phyloP scores from a whole-genome alignment of 805 yeast genomes.

The Candida methanosorbosa region DNA sequence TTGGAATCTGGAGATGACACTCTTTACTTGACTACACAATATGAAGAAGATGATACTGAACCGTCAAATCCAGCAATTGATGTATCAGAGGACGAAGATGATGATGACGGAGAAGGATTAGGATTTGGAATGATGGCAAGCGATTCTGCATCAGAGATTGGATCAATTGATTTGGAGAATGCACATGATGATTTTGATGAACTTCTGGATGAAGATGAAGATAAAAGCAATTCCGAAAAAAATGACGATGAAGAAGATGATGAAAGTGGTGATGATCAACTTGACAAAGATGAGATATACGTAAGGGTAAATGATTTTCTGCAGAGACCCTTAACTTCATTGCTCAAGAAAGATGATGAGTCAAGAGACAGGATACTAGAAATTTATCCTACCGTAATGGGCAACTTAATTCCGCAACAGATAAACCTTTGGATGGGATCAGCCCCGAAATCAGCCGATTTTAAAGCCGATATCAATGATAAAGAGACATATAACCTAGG shows the following conservation, averaged over 20 bases:
- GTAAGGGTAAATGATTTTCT: conserved; percentile 40
- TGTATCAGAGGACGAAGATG: conserved; percentile 14
- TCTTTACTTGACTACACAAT: conserved; percentile 65
- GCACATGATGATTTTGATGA: conserved; percentile 44
- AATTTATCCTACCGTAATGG: conserved; percentile 32
- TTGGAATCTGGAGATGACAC: conserved; percentile 33
- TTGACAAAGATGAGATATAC: conserved; percentile 23
- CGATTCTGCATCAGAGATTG: conserved; percentile 25
- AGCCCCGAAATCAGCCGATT: conserved; percentile 8
- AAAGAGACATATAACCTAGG: conserved; percentile 36
- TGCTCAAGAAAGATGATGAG: too few species aligned
- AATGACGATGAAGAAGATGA: conserved; percentile 10
- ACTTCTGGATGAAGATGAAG: conserved; percentile 18
- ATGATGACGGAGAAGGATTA: conserved; percentile 5
- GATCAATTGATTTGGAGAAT: conserved; percentile 33
- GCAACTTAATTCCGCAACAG: conserved; percentile 51
- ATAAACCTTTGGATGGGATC: conserved; percentile 69
- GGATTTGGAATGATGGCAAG: conserved; percentile 1
- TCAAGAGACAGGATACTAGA: conserved; percentile 26
- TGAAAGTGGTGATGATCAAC: conserved; percentile 7
- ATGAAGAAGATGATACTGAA: conserved; percentile 36
- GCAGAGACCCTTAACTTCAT: conserved; percentile 45
- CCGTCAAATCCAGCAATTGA: conserved; percentile 22
- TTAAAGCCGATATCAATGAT: conserved; percentile 6
- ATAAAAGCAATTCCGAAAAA: conserved; percentile 12